phyloP scores from a whole-genome alignment of 2,329 filamentous ascomycete genomes.

The Neofusicoccum parvum region DNA sequence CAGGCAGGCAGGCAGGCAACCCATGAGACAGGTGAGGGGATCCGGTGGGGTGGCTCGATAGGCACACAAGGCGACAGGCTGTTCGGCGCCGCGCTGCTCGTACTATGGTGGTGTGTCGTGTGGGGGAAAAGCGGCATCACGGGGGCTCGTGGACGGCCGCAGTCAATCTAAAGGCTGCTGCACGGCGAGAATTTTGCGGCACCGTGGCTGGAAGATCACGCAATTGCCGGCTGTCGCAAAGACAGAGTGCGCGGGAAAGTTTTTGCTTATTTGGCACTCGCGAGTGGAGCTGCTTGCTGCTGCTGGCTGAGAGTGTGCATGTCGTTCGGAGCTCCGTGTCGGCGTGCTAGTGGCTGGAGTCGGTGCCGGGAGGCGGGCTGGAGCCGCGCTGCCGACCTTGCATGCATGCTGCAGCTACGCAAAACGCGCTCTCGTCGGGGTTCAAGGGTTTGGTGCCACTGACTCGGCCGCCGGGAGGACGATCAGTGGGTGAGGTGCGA shows the following conservation, averaged over 20 bases:
- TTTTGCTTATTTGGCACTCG: neutral
- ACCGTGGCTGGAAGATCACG: neutral
- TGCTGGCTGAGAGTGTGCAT: neutral
- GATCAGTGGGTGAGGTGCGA: no score
- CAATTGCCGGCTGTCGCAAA: neutral
- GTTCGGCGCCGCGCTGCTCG: neutral
- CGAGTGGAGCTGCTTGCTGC: neutral
- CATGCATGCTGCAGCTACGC: neutral
- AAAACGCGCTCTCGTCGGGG: no score
- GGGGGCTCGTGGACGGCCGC: neutral
- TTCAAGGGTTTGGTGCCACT: no score
- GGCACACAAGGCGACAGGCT: neutral
- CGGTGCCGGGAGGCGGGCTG: neutral
- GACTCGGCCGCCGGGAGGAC: neutral
- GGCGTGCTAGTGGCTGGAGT: neutral
- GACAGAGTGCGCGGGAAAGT: no score
- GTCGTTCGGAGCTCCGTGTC: neutral
- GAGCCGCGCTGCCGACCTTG: neutral
- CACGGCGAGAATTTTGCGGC: neutral
- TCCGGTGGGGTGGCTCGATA: neutral
- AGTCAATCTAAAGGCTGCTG: neutral
- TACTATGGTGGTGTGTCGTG: neutral
- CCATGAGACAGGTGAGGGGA: neutral
- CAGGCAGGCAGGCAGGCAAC: neutral
- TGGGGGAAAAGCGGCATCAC: neutral